Evolutionary conservation across 2,329 filamentous ascomycete species (phyloP).

Genomic region (Periconia sp.): DNA sequence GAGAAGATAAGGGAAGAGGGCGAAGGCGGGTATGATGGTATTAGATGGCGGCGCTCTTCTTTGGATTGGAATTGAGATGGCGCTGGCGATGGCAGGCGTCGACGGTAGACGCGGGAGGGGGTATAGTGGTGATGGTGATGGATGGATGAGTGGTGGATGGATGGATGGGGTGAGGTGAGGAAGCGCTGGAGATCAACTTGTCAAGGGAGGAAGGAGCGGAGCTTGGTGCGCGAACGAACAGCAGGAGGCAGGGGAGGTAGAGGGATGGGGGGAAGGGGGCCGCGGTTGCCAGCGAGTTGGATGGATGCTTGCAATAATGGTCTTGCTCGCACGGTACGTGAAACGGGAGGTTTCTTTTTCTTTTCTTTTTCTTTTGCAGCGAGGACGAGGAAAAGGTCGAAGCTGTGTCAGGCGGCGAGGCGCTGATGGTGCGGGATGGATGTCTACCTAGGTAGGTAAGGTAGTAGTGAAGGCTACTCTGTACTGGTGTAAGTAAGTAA

Average conservation of each 20-base stretch:
- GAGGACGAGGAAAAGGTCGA: background rate
- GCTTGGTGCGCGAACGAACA: no score
- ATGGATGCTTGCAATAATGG: no score
- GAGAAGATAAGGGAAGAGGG: constrained; percentile 5
- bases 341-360: no score
- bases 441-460: no score
- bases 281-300: no score
- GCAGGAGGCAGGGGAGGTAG: no score
- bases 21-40: background rate
- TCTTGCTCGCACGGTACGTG: no score
- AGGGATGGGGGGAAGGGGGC: no score
- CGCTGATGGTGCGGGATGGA: background rate
- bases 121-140: background rate
- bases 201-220: background rate
- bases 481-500: background rate
- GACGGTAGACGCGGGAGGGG: background rate
- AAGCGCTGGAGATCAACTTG: background rate
- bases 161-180: no score
- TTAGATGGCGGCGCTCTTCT: constrained; percentile 1
- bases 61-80: background rate
- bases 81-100: no score
- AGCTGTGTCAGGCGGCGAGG: background rate
- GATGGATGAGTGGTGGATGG: constrained; percentile 2
- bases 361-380: no score
- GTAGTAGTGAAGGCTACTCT: no score